A percentile compares a stretch with the other conserved stretches of the same genome.
Conservation (phyloP, 345 rosid genomes). For the Rhizophora apiculata region DNA sequence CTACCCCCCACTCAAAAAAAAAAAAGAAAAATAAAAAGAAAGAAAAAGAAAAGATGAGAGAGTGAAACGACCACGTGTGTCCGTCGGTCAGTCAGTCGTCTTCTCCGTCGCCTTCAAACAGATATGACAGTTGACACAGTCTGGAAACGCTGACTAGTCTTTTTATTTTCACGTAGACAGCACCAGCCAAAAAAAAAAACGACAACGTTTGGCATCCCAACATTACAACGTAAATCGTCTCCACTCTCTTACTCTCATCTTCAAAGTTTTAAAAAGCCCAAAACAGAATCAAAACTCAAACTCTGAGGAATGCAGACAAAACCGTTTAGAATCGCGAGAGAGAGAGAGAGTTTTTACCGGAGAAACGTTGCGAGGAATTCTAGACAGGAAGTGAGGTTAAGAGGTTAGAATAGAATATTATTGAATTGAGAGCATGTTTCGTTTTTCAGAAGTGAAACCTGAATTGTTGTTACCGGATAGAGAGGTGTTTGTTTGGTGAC, state of each 20-base stretch:
- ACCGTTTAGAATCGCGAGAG: not conserved
- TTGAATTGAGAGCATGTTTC: conserved; percentile 9
- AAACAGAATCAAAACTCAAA: not conserved
- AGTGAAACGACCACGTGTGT: not conserved
- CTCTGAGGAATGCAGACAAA: conserved; percentile 1
- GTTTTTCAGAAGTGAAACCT: conserved; percentile 3
- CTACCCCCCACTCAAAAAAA: too few relatives aligned
- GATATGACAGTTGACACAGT: not conserved
- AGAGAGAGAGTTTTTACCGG: not conserved
- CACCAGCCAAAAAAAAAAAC: not conserved
- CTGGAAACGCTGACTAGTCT: not conserved
- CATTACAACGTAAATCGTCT: too few relatives aligned
- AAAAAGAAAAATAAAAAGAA: too few relatives aligned
- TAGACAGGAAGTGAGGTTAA: not conserved
- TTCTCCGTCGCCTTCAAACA: not conserved
- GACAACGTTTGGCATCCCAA: conserved; percentile 16
- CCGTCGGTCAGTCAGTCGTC: not conserved
- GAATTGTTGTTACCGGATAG: not conserved
- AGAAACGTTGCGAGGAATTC: too few relatives aligned
- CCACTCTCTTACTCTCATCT: not conserved
- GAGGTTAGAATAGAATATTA: not conserved
- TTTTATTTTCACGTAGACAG: not conserved
- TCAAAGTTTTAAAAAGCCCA: too few relatives aligned
- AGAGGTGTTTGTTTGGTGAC: not conserved
- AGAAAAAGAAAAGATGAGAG: not conserved